Percentiles rank a stretch among this genome's conserved stretches.
phyloP scores from a whole-genome alignment of 352 stramenopile genomes.

The Pythium monospermum region DNA sequence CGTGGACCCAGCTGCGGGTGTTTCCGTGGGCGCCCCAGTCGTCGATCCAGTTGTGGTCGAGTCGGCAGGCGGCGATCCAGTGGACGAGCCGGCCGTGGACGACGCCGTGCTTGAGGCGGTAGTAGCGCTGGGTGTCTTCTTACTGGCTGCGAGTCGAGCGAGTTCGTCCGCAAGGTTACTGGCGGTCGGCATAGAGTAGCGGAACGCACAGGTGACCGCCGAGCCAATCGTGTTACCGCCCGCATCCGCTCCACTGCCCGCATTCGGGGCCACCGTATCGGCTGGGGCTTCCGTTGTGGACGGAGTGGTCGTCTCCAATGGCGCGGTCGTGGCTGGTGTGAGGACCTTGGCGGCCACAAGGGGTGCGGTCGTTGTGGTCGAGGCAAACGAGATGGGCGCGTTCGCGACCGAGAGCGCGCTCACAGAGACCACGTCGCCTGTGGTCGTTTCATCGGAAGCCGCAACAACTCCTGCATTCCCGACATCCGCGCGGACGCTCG shows the following conservation, averaged over 20 bases:
- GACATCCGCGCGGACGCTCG: constrained; percentile 12
- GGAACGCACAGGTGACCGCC: constrained; percentile 23
- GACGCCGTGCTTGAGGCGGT: background rate
- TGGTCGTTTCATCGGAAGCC: background rate
- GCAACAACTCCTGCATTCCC: constrained; percentile 4
- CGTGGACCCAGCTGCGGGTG: background rate
- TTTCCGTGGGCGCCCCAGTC: background rate
- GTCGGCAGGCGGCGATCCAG: too few species aligned
- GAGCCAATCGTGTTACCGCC: constrained; percentile 1
- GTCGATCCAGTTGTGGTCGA: background rate
- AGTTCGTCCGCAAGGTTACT: constrained; percentile 23
- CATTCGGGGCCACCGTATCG: background rate
- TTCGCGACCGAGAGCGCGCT: constrained; percentile 8
- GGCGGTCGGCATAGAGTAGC: constrained; percentile 21
- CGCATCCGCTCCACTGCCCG: constrained; percentile 3
- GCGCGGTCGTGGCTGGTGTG: background rate
- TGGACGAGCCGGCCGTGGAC: background rate
- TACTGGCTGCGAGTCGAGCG: constrained; percentile 3
- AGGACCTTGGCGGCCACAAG: background rate
- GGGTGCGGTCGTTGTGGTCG: constrained; percentile 1
- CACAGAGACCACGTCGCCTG: constrained; percentile 5
- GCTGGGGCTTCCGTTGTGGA: background rate
- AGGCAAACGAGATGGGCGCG: constrained; percentile 8
- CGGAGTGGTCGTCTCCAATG: background rate
- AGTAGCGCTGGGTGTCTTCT: constrained; percentile 9